phyloP scores from a whole-genome alignment of 2,329 filamentous ascomycete genomes.

The Penicillium paneum region DNA sequence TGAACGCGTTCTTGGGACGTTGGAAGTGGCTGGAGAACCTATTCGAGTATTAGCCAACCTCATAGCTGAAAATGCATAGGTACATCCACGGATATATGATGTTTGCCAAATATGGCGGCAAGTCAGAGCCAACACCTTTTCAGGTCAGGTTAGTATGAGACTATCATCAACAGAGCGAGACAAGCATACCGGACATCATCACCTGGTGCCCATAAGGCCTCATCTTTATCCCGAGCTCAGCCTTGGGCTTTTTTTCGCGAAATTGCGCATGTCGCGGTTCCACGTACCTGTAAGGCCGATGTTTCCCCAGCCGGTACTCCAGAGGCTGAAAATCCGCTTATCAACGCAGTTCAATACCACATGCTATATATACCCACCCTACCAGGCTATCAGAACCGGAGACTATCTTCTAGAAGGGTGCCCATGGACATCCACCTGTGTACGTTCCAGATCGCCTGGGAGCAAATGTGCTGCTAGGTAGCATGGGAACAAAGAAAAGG shows the following conservation, averaged over 20 bases:
- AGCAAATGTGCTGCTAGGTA: neutral
- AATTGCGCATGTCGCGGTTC: conserved; percentile 10
- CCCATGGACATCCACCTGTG: too few species aligned
- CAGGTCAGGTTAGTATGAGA: conserved; percentile 56
- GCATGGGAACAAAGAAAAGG: neutral
- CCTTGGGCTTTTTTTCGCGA: conserved; percentile 35
- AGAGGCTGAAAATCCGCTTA: neutral
- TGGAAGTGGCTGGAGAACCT: too few species aligned
- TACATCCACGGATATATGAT: too few species aligned
- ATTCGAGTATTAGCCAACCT: too few species aligned
- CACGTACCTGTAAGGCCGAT: neutral
- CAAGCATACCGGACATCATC: conserved; percentile 60
- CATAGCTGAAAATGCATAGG: too few species aligned
- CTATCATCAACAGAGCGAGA: conserved; percentile 75
- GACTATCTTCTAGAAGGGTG: too few species aligned
- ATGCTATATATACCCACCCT: conserved; percentile 20
- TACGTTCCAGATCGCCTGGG: too few species aligned
- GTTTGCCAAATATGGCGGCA: conserved; percentile 9
- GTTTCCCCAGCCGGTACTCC: neutral
- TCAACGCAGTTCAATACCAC: neutral
- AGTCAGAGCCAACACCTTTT: conserved; percentile 24
- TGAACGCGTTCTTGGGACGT: too few species aligned
- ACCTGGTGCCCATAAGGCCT: conserved; percentile 35
- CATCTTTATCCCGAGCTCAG: conserved; percentile 38
- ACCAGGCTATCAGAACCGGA: conserved; percentile 31